A percentile compares a stretch with the other conserved stretches of the same genome.
phyloP scores from a whole-genome alignment of 2,329 filamentous ascomycete species.

The Sodiomyces alkalinus region DNA sequence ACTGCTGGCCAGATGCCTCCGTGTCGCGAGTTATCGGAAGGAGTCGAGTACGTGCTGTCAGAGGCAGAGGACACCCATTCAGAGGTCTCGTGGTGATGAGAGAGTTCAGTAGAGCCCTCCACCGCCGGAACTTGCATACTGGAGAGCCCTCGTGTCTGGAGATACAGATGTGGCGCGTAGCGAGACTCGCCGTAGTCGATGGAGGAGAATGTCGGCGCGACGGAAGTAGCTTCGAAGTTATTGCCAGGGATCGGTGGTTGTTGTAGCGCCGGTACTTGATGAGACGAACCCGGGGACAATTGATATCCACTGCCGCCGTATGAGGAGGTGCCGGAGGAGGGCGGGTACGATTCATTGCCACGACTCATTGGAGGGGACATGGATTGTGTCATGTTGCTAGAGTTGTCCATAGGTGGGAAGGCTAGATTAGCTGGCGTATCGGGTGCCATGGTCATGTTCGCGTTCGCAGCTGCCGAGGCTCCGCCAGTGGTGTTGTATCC shows the following conservation, averaged over 20 bases:
- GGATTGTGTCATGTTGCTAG: conserved; percentile 4
- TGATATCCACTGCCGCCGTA: conserved; percentile 5
- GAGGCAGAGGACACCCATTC: conserved; percentile 29
- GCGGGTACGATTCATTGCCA: conserved; percentile 4
- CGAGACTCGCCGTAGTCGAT: conserved; percentile 7
- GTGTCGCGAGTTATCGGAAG: conserved; percentile 21
- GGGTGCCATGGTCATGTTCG: conserved; percentile 6
- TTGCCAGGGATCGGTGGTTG: conserved; percentile 2
- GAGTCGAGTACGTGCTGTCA: conserved; percentile 31
- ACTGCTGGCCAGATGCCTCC: neutral
- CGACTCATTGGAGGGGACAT: conserved; percentile 6
- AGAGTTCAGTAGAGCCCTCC: conserved; percentile 6
- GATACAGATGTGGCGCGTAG: conserved; percentile 5
- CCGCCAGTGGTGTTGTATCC: conserved; percentile 4
- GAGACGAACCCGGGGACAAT: conserved; percentile 3
- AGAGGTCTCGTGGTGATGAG: conserved; percentile 19
- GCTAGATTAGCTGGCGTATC: conserved; percentile 2
- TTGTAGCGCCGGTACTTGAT: conserved; percentile 3
- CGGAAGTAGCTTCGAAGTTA: conserved; percentile 2
- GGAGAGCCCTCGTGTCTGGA: conserved; percentile 5
- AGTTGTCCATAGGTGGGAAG: conserved; percentile 5
- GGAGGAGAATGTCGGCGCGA: conserved; percentile 2
- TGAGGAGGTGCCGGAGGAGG: conserved; percentile 4
- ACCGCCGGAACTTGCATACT: conserved; percentile 4
- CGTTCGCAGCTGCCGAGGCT: conserved; percentile 3